Evolutionary conservation across 2,329 filamentous ascomycete species (phyloP).

Genomic region (Dactylellina haptotyla): DNA sequence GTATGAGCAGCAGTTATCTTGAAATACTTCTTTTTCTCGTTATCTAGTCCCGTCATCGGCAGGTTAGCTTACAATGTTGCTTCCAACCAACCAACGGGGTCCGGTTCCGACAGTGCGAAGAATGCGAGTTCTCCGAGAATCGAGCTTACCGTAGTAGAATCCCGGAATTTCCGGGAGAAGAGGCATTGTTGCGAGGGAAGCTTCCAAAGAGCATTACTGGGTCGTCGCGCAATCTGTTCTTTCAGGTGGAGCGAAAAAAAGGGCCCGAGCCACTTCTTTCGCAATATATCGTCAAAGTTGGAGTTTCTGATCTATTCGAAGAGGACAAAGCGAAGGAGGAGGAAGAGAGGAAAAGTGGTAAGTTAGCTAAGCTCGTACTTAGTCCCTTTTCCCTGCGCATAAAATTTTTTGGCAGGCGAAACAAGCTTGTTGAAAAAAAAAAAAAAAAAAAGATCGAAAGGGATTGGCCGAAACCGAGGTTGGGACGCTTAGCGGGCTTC

Average conservation of each 20-base stretch:
- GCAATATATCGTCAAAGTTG: constrained; percentile 28
- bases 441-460: constrained; percentile 21
- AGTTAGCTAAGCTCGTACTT: neutral
- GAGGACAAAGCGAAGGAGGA: constrained; percentile 20
- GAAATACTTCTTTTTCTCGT: constrained; percentile 53
- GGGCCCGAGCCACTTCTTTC: constrained; percentile 45
- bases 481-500: constrained; percentile 33
- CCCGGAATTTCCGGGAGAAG: constrained; percentile 54
- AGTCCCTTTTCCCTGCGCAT: constrained; percentile 22
- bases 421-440: constrained; percentile 5
- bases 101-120: neutral
- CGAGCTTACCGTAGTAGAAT: constrained; percentile 52
- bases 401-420: constrained; percentile 25
- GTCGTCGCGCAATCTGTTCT: constrained; percentile 13
- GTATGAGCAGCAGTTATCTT: constrained; percentile 47
- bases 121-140: neutral
- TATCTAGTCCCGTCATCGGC: constrained; percentile 18
- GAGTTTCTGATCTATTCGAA: neutral
- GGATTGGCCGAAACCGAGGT: constrained; percentile 7
- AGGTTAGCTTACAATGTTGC: constrained; percentile 14
- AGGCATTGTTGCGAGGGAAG: constrained; percentile 53
- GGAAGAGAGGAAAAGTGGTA: neutral
- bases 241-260: constrained; percentile 46
- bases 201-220: constrained; percentile 53
- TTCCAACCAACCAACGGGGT: neutral